A percentile compares a stretch with the other conserved stretches of the same genome.
Evolutionary conservation across 2,329 filamentous ascomycete genomes (phyloP).

Genomic region (Apiospora malaysiana): DNA sequence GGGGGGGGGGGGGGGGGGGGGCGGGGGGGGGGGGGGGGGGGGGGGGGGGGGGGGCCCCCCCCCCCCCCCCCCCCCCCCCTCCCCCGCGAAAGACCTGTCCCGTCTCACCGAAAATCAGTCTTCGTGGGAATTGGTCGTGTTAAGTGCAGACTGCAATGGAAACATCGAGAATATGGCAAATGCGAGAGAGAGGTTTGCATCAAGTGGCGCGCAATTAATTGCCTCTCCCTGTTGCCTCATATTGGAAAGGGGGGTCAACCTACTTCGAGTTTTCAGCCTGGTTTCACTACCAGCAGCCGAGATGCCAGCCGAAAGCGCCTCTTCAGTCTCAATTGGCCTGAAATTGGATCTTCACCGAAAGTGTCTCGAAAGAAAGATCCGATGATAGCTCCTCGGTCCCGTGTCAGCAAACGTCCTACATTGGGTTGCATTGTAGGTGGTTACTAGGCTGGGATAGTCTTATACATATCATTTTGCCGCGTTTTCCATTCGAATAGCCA

Average conservation of each 20-base stretch:
- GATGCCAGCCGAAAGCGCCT: background rate
- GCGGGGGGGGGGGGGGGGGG: too few relatives aligned
- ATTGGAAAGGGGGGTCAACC: background rate
- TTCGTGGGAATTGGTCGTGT: background rate
- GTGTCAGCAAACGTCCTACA: background rate
- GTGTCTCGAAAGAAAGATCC: background rate
- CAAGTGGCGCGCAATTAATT: background rate
- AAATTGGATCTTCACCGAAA: background rate
- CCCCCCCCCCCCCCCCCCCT: too few relatives aligned
- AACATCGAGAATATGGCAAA: background rate
- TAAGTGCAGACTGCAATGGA: background rate
- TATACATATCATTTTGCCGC: background rate
- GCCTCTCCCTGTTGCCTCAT: background rate
- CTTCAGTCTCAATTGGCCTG: background rate
- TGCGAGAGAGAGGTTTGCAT: background rate
- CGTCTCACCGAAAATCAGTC: background rate
- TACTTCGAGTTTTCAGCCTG: background rate
- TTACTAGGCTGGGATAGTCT: background rate
- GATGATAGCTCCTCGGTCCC: background rate
- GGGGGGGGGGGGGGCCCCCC: too few relatives aligned
- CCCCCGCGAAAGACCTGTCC: background rate
- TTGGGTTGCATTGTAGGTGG: background rate
- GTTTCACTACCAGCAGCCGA: background rate
- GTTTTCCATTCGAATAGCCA: background rate
- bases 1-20: too few relatives aligned